Evolutionary conservation across 495 filamentous ascomycete species (phyloP), one percentile per base, ranked within the genome.

Genomic region (Endocarpon pusillum): DNA sequence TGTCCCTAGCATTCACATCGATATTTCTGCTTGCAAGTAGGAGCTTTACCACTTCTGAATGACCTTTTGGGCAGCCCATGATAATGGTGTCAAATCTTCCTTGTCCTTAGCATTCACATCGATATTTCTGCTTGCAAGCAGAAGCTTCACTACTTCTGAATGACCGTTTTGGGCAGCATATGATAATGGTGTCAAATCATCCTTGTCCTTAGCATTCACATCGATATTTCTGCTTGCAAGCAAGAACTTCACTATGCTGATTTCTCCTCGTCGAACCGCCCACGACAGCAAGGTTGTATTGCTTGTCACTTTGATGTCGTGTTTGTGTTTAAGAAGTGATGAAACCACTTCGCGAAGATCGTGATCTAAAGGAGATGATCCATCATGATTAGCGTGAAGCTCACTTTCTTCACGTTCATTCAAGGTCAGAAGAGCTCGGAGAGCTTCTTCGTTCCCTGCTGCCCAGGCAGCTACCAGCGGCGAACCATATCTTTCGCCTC

Each of bases 381-480:
- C 7, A 4, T 15, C 5, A 31, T 5, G 18, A 43, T 28, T n/a
- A 38, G 37, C 9, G 47, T 20, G 7, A 33, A 34, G 21, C 42
- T 28, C 11, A 2, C n/a, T n/a, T n/a, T n/a, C n/a, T 30, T 1
- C 31, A 43, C 19, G 37, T 16, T 2, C 19, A 23, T n/a, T 11
- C 2, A 21, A 5, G 17, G 32, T 38, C 20, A 64, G 22, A 25
- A 67, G 35, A 10, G 45, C 45, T 14, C 41, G 24, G 12, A 48
- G 42, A 14, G 47, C 42, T 18, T 43, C 39, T 9, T 45, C 24
- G 16, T 50, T 48, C 0, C 41, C 21, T 5, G 28, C 48, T 19
- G 53, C 57, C 4, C 60, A 20, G n/a, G 55, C 61, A 4, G 58
- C 64, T 42, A 66, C 55, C 11, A 66, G 11, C 11, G 65, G 61